A percentile compares a stretch with the other conserved stretches of the same genome.
Evolutionary conservation across 129 eudicot genomes (phyloP).

Genomic region (Flaveria bidentis): DNA sequence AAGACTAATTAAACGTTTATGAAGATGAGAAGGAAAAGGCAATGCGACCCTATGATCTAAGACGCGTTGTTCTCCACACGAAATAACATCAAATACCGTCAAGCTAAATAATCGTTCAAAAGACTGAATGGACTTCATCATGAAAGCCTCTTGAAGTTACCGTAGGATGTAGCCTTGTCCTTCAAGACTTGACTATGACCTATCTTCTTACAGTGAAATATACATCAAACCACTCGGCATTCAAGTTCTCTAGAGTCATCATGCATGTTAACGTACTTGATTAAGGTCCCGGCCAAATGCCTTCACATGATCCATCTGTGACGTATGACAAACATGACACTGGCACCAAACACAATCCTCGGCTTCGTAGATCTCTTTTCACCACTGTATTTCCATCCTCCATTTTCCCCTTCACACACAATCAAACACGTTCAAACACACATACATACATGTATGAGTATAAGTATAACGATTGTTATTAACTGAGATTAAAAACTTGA

Average conservation of each 20-base stretch:
- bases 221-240: constrained; percentile 8
- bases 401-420: constrained; percentile 24
- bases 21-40: neutral
- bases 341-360: constrained; percentile 88
- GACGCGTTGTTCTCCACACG: neutral
- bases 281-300: constrained; percentile 59
- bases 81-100: constrained; percentile 5
- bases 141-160: neutral
- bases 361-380: constrained; percentile 54
- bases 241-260: constrained; percentile 17
- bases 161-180: constrained; percentile 3
- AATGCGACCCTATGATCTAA: constrained; percentile 11
- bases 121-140: neutral
- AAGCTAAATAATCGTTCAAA: constrained; percentile 2
- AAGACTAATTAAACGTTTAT: constrained; percentile 14
- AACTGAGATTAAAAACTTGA: neutral
- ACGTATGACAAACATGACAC: constrained; percentile 70
- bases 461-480: neutral
- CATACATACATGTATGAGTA: neutral
- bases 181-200: neutral
- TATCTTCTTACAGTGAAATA: neutral
- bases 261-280: neutral
- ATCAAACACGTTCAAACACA: neutral
- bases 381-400: constrained; percentile 37
- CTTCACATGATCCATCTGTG: constrained; percentile 55